Percentiles rank a stretch among this genome's conserved stretches.
Conservation (phyloP, 345 rosid genomes). For the Acer negundo region DNA sequence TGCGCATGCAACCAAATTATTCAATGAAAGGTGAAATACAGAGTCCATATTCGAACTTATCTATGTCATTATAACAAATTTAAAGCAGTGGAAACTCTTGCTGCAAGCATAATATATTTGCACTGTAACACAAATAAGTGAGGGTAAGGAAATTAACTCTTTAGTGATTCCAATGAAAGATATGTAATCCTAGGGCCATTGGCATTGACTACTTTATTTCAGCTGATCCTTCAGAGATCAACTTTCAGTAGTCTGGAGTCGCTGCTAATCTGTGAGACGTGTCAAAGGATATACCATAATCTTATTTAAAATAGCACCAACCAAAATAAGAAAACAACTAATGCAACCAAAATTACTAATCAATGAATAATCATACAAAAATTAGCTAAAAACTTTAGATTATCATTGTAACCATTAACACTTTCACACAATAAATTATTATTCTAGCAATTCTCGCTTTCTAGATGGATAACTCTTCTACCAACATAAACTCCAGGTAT, state of each 20-base stretch:
- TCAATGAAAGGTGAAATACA: background rate
- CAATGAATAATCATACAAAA: background rate
- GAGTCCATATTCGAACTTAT: background rate
- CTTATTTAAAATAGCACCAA: background rate
- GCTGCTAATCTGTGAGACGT: background rate
- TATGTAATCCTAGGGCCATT: background rate
- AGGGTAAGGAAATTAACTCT: background rate
- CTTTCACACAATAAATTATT: background rate
- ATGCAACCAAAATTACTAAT: background rate
- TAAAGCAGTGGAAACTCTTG: background rate
- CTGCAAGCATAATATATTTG: background rate
- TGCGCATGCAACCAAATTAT: background rate
- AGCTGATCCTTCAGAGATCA: background rate
- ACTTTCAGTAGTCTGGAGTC: background rate
- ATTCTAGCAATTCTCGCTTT: background rate
- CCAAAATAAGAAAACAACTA: background rate
- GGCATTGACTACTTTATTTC: background rate
- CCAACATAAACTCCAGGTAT: background rate
- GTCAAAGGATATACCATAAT: background rate
- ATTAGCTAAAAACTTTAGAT: background rate
- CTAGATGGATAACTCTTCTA: background rate
- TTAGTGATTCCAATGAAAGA: background rate
- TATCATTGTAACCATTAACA: background rate
- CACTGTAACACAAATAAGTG: background rate
- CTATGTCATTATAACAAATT: background rate